Conservation (phyloP, 176 grass and related monocot species). For the Rhynchospora breviuscula region DNA sequence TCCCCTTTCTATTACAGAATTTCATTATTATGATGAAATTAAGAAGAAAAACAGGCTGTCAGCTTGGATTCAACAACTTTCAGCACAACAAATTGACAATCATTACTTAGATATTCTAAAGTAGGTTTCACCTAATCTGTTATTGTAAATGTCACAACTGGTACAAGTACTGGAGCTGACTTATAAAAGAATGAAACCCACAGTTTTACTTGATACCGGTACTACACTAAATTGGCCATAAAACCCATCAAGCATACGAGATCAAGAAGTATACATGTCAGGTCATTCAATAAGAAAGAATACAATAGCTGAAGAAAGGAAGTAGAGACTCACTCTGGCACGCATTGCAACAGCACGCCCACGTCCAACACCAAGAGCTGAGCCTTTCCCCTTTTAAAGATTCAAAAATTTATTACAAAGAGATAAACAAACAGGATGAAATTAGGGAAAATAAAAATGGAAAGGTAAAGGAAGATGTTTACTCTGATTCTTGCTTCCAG, state of each 20-base stretch:
- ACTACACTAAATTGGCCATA: not conserved
- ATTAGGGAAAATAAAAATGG: not conserved
- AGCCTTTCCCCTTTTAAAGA: constrained; percentile 45
- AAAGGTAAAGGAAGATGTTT: not conserved
- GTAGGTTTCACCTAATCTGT: not conserved
- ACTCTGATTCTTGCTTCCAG: constrained; percentile 51
- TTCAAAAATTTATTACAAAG: not conserved
- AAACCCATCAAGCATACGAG: not conserved
- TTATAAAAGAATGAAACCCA: not conserved
- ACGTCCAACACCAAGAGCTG: constrained; percentile 50
- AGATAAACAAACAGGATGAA: not conserved
- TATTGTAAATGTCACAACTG: not conserved
- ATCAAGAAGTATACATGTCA: not conserved
- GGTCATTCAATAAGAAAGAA: constrained; percentile 6
- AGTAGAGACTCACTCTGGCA: constrained; percentile 34
- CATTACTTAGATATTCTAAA: not conserved
- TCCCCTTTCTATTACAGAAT: not conserved
- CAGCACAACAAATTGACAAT: not conserved
- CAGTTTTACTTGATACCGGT: not conserved
- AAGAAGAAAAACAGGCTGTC: not conserved
- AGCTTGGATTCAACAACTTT: not conserved
- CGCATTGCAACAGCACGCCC: constrained; percentile 54
- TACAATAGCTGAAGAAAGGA: not conserved
- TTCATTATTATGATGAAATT: not conserved
- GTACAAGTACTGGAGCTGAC: not conserved